Conservation (phyloP, 2,329 filamentous ascomycete species). For the Fusarium luffae region DNA sequence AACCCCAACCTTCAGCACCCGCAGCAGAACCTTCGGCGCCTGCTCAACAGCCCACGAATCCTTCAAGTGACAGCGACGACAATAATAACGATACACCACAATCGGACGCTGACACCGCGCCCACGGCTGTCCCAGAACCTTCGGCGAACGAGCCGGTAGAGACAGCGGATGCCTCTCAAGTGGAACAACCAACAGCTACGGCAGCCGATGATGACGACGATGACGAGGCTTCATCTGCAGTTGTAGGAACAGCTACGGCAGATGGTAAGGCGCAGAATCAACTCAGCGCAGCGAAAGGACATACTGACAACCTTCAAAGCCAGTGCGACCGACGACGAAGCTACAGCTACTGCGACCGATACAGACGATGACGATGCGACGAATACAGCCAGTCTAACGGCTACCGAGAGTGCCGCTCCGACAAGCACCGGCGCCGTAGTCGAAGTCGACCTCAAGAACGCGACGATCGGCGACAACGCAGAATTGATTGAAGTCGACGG, state of each 20-base stretch:
- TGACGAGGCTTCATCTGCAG: slow-evolving; percentile 9
- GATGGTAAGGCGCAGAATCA: slow-evolving; percentile 9
- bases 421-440: slow-evolving; percentile 18
- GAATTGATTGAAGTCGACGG: slow-evolving; percentile 21
- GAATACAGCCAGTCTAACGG: slow-evolving; percentile 5
- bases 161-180: slow-evolving; percentile 10
- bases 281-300: not conserved
- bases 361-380: not conserved
- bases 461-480: slow-evolving; percentile 30
- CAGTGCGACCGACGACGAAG: slow-evolving; percentile 14
- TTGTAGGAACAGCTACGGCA: slow-evolving; percentile 15
- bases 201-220: not conserved
- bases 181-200: slow-evolving; percentile 6
- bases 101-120: slow-evolving; percentile 3
- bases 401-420: slow-evolving; percentile 20
- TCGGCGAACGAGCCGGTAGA: slow-evolving; percentile 9
- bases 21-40: slow-evolving; percentile 23
- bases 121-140: not conserved
- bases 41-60: slow-evolving; percentile 5
- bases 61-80: not conserved
- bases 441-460: slow-evolving; percentile 25
- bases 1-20: slow-evolving; percentile 25
- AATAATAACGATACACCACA: not conserved
- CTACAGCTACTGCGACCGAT: slow-evolving; percentile 11
- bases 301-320: slow-evolving; percentile 13